phyloP scores from a whole-genome alignment of 2,329 filamentous ascomycete species.

The Colletotrichum godetiae region DNA sequence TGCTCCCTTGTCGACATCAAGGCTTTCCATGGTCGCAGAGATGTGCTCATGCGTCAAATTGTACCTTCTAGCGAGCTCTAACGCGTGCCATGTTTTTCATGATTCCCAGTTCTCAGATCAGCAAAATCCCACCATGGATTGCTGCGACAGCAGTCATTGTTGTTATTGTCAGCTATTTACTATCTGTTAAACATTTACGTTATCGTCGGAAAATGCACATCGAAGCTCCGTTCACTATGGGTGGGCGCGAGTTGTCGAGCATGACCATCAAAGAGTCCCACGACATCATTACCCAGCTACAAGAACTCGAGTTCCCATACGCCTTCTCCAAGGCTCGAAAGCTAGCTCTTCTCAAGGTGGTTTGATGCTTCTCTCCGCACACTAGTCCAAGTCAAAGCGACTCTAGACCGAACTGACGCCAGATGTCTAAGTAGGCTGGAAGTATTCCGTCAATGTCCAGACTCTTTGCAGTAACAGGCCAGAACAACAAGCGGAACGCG shows the following conservation, averaged over 20 bases:
- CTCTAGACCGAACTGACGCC: neutral
- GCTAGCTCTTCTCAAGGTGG: constrained; percentile 69
- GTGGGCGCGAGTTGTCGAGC: constrained; percentile 11
- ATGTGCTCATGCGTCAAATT: neutral
- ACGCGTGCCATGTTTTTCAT: neutral
- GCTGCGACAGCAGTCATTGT: neutral
- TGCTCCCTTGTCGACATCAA: neutral
- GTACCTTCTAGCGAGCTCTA: neutral
- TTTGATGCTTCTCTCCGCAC: neutral
- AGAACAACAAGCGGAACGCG: constrained; percentile 56
- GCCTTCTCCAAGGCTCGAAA: constrained; percentile 61
- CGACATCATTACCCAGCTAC: constrained; percentile 55
- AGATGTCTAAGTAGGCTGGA: constrained; percentile 47
- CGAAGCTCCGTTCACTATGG: constrained; percentile 1
- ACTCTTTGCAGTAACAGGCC: constrained; percentile 59
- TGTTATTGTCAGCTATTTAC: neutral
- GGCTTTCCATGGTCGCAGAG: neutral
- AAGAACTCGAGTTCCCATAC: constrained; percentile 66
- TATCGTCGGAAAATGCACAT: constrained; percentile 6
- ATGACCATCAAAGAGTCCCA: constrained; percentile 30
- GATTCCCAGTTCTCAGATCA: too few species aligned
- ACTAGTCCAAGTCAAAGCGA: neutral
- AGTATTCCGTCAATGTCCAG: constrained; percentile 65
- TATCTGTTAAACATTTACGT: neutral
- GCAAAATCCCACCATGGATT: neutral